Evolutionary conservation across 1,139 yeast genomes (phyloP).

Genomic region (Saccharomyces uvarum): DNA sequence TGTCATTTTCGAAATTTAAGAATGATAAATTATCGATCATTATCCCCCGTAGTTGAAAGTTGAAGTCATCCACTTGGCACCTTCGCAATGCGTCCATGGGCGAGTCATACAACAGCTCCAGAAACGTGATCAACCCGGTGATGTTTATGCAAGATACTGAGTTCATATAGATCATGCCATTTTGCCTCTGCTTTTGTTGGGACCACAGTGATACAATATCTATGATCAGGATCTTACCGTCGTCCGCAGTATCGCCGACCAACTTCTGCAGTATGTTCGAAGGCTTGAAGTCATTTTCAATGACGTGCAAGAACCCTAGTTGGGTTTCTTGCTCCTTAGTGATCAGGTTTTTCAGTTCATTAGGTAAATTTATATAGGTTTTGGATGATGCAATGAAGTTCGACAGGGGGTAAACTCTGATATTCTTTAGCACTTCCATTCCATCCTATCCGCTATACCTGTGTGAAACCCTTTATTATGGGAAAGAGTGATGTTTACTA

Average conservation of each 20-base stretch:
- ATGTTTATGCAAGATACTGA: constrained; percentile 17
- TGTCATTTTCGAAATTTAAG: constrained; percentile 10
- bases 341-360: constrained; percentile 1
- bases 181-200: constrained; percentile 2
- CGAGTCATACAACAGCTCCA: constrained; percentile 19
- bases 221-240: constrained; percentile 13
- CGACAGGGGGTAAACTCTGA: constrained; percentile 26
- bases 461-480: background rate
- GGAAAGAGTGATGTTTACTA: background rate
- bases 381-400: constrained; percentile 12
- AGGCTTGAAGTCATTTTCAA: constrained; percentile 21
- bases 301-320: constrained; percentile 18
- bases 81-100: constrained; percentile 22
- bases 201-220: constrained; percentile 24
- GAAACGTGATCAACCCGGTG: constrained; percentile 20
- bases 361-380: constrained; percentile 9
- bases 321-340: background rate
- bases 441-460: background rate
- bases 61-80: constrained; percentile 12
- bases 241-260: constrained; percentile 4
- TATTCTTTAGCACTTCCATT: constrained; percentile 27
- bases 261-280: constrained; percentile 13
- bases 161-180: constrained; percentile 14
- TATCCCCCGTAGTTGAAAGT: constrained; percentile 21
- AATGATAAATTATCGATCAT: constrained; percentile 30